Evolutionary conservation across 2,329 filamentous ascomycete genomes (phyloP).

Genomic region (Ilyonectria sp.): DNA sequence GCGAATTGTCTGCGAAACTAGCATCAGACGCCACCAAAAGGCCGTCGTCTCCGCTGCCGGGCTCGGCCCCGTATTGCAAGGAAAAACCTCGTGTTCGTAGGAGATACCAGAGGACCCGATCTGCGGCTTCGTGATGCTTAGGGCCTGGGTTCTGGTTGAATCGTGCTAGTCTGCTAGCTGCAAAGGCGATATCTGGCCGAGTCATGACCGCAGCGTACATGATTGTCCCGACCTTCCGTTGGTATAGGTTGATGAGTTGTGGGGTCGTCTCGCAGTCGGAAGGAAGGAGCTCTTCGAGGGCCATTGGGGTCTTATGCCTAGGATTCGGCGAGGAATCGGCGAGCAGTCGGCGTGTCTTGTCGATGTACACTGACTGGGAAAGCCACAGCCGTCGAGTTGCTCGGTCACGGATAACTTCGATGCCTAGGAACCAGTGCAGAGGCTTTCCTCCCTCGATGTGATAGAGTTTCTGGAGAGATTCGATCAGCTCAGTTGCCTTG

Average conservation of each 20-base stretch:
- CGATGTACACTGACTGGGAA: not conserved
- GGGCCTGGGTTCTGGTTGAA: conserved; percentile 17
- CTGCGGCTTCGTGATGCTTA: not conserved
- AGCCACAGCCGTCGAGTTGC: not conserved
- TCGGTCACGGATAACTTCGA: not conserved
- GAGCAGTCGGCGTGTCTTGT: not conserved
- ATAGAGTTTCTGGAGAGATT: not conserved
- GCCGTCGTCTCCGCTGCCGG: not conserved
- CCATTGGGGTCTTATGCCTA: not conserved
- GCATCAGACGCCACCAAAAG: not conserved
- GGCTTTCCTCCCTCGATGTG: not conserved
- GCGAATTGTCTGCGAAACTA: not conserved
- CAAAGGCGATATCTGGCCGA: conserved; percentile 13
- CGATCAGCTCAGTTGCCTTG: not conserved
- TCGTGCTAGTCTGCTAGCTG: not conserved
- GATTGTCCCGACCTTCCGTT: not conserved
- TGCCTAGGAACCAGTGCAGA: not conserved
- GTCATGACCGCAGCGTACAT: conserved; percentile 8
- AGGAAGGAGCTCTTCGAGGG: not conserved
- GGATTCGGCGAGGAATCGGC: not conserved
- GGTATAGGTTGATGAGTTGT: not conserved
- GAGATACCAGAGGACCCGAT: conserved; percentile 5
- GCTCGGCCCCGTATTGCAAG: not conserved
- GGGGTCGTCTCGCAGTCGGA: not conserved
- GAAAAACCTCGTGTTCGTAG: not conserved